Percentiles rank a stretch among this genome's conserved stretches.
phyloP scores from a whole-genome alignment of 306 rosid species.

The Medicago ruthenica region DNA sequence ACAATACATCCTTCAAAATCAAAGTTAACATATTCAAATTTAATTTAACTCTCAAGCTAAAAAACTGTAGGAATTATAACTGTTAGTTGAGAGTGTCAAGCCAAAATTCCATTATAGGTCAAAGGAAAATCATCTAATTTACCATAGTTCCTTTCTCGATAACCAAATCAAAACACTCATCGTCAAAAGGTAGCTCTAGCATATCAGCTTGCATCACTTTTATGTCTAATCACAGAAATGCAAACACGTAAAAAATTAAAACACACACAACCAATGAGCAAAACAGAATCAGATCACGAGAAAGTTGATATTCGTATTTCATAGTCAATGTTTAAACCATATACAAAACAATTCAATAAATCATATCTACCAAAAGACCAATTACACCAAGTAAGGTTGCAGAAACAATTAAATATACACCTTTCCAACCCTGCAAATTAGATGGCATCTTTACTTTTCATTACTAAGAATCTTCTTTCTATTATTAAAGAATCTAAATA shows the following conservation, averaged over 20 bases:
- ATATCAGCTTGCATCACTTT: slow-evolving; percentile 94
- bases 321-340: background rate
- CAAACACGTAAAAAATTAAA: slow-evolving; percentile 2
- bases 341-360: background rate
- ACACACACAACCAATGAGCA: slow-evolving; percentile 8
- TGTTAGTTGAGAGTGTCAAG: slow-evolving; percentile 29
- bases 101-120: slow-evolving; percentile 33
- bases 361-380: slow-evolving; percentile 20
- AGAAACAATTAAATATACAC: background rate
- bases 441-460: background rate
- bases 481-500: too few relatives aligned
- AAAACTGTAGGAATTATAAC: slow-evolving; percentile 3
- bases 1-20: slow-evolving; percentile 87
- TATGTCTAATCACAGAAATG: slow-evolving; percentile 63
- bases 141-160: slow-evolving; percentile 99
- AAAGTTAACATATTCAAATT: slow-evolving; percentile 36
- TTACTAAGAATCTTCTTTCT: background rate
- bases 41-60: slow-evolving; percentile 30
- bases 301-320: background rate
- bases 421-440: slow-evolving; percentile 9
- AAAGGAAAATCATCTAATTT: slow-evolving; percentile 48
- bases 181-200: slow-evolving; percentile 89
- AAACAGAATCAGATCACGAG: background rate
- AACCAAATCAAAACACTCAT: slow-evolving; percentile 81
- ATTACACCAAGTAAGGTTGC: slow-evolving; percentile 1